phyloP scores from a whole-genome alignment of 495 filamentous ascomycete species.

The Hamigera avellanea region DNA sequence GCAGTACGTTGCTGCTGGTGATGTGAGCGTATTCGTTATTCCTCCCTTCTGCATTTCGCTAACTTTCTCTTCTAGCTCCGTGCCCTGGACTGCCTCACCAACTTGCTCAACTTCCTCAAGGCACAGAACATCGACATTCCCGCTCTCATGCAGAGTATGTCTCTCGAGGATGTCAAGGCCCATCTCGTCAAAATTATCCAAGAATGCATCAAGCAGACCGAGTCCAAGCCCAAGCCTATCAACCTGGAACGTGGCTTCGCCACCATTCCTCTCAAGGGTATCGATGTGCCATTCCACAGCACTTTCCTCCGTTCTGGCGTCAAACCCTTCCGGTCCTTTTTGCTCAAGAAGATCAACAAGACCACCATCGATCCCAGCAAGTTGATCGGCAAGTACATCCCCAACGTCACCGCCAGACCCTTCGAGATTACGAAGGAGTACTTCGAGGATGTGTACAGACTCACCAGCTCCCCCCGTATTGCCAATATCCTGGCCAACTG shows the following conservation, averaged over 20 bases:
- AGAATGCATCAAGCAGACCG: conserved; percentile 72
- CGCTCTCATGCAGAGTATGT: conserved; percentile 73
- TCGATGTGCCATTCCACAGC: conserved; percentile 97
- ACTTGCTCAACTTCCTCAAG: conserved; percentile 89
- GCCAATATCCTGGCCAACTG: conserved; percentile 80
- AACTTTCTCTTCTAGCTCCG: conserved; percentile 44
- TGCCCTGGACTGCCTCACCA: conserved; percentile 86
- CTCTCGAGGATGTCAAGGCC: conserved; percentile 69
- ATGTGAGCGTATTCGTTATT: conserved; percentile 30
- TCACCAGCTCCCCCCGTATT: conserved; percentile 90
- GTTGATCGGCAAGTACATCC: conserved; percentile 95
- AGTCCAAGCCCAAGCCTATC: conserved; percentile 76
- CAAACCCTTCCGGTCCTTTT: conserved; percentile 93
- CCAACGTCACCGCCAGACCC: conserved; percentile 90
- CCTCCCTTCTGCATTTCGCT: conserved; percentile 9
- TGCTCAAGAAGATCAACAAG: conserved; percentile 99
- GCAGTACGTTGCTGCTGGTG: conserved; percentile 97
- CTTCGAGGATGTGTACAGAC: conserved; percentile 92
- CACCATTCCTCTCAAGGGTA: conserved; percentile 91
- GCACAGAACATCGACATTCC: conserved; percentile 93
- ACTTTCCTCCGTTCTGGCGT: conserved; percentile 96
- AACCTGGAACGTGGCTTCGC: conserved; percentile 89
- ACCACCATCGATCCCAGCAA: conserved; percentile 95
- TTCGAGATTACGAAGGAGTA: conserved; percentile 97
- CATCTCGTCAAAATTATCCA: conserved; percentile 79